phyloP scores from a whole-genome alignment of 257 asterid species.

The Jacaranda copaia region DNA sequence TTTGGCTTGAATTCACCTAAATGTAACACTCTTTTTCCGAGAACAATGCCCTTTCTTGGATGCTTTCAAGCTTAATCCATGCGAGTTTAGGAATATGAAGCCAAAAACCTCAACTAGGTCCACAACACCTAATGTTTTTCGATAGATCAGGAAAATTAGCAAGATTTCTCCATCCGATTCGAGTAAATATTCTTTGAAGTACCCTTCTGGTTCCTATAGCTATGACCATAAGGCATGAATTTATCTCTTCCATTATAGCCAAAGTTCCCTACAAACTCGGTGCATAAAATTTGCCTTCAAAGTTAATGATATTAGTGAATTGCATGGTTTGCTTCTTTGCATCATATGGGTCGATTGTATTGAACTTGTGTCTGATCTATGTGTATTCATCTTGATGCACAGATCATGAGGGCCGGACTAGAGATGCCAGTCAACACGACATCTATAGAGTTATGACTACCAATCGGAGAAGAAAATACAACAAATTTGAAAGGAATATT shows the following conservation, averaged over 20 bases:
- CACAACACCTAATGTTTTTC: conserved; percentile 23
- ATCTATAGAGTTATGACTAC: background rate
- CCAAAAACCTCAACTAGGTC: conserved; percentile 44
- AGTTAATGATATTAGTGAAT: conserved; percentile 42
- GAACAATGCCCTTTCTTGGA: conserved; percentile 44
- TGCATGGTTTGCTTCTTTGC: conserved; percentile 28
- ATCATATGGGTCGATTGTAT: conserved; percentile 36
- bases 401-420: conserved; percentile 30
- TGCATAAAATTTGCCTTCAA: conserved; percentile 44
- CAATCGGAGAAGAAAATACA: conserved; percentile 24
- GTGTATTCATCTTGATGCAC: background rate
- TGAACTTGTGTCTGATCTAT: conserved; percentile 30
- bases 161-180: conserved; percentile 45
- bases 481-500: conserved; percentile 35
- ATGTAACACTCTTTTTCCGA: conserved; percentile 39
- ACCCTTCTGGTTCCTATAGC: conserved; percentile 30
- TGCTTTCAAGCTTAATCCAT: conserved; percentile 36
- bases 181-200: conserved; percentile 39
- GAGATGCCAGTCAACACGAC: conserved; percentile 29
- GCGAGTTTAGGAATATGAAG: conserved; percentile 22
- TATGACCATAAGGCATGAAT: conserved; percentile 30
- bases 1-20: conserved; percentile 38
- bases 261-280: conserved; percentile 48
- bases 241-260: conserved; percentile 39
- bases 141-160: conserved; percentile 41